phyloP scores from a whole-genome alignment of 257 asterid species.

The Fraxinus pennsylvanica region DNA sequence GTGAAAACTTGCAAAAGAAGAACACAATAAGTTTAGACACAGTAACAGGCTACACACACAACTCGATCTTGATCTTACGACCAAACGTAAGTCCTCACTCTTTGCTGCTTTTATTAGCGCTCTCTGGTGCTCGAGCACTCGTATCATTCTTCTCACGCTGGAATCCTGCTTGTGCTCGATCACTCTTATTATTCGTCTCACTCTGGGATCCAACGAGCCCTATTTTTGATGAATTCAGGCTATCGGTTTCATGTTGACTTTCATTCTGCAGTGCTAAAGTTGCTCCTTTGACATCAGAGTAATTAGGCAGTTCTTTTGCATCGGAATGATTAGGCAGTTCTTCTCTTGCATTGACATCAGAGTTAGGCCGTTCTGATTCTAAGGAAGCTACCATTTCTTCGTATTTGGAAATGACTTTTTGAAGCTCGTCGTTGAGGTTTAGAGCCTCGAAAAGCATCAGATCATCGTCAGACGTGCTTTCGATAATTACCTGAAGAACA shows the following conservation, averaged over 20 bases:
- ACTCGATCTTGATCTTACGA: not conserved
- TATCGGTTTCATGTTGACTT: slow-evolving; percentile 28
- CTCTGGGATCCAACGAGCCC: slow-evolving; percentile 26
- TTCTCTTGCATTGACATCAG: slow-evolving; percentile 23
- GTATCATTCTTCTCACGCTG: not conserved
- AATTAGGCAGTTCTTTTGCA: no score
- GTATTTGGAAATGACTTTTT: slow-evolving; percentile 50
- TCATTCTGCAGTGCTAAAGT: slow-evolving; percentile 27
- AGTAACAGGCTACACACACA: slow-evolving; percentile 4
- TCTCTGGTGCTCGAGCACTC: slow-evolving; percentile 27
- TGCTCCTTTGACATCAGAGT: slow-evolving; percentile 30
- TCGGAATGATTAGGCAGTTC: slow-evolving; percentile 23
- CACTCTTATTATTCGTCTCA: slow-evolving; percentile 11
- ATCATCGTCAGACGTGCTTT: slow-evolving; percentile 74
- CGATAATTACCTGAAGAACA: slow-evolving; percentile 65
- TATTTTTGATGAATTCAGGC: slow-evolving; percentile 25
- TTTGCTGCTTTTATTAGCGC: slow-evolving; percentile 30
- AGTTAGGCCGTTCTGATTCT: slow-evolving; percentile 37
- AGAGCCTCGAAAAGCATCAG: slow-evolving; percentile 85
- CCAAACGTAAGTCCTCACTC: not conserved
- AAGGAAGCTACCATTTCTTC: slow-evolving; percentile 54
- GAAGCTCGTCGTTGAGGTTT: slow-evolving; percentile 85
- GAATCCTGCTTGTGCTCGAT: not conserved
- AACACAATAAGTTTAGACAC: slow-evolving; percentile 21
- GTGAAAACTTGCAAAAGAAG: not conserved